These are phyloP conservation scores for Suillus americanus DNA, from an alignment of 768 basidiomycete species.

Conservation along the genomic window DNA sequence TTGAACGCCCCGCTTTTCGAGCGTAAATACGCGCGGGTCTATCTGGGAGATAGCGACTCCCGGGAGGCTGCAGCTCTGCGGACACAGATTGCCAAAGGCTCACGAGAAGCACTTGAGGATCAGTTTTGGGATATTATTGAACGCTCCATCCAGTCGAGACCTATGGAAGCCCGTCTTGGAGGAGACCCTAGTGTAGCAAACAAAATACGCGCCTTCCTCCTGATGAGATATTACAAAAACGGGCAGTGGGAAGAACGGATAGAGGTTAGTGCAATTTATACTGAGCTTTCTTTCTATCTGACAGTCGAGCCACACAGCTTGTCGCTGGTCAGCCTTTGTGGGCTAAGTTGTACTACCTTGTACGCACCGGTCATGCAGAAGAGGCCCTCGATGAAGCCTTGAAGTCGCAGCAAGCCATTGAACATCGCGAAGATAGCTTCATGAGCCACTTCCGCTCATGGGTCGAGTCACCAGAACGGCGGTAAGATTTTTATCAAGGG, in stretches of 20 bases:
- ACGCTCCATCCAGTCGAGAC: constrained; percentile 75
- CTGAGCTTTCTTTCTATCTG: not conserved
- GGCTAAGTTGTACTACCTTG: constrained; percentile 91
- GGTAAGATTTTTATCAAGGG: constrained; percentile 41
- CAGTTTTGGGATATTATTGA: constrained; percentile 88
- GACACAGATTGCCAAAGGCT: constrained; percentile 74
- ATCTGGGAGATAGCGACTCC: constrained; percentile 64
- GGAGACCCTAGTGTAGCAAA: constrained; percentile 90
- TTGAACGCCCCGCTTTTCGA: constrained; percentile 78
- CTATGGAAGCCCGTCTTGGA: constrained; percentile 83
- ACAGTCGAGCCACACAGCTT: constrained; percentile 45
- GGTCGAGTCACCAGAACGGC: constrained; percentile 78
- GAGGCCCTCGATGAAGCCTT: constrained; percentile 82
- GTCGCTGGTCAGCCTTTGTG: constrained; percentile 87
- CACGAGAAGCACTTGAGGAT: constrained; percentile 80
- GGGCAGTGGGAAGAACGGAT: constrained; percentile 85
- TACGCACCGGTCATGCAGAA: constrained; percentile 78
- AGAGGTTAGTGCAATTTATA: constrained; percentile 55
- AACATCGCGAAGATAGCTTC: constrained; percentile 80
- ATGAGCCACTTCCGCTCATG: constrained; percentile 80
- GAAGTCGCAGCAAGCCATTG: constrained; percentile 66
- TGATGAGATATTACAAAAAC: constrained; percentile 76
- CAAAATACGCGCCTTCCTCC: constrained; percentile 84
- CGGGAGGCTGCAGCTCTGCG: constrained; percentile 67
- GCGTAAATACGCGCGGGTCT: constrained; percentile 78